Percentiles rank a stretch among this genome's conserved stretches.
These are phyloP conservation scores for Trichosporon coremiiforme DNA, from an alignment of 1,284 basidiomycete species.

Conservation along the genomic window DNA sequence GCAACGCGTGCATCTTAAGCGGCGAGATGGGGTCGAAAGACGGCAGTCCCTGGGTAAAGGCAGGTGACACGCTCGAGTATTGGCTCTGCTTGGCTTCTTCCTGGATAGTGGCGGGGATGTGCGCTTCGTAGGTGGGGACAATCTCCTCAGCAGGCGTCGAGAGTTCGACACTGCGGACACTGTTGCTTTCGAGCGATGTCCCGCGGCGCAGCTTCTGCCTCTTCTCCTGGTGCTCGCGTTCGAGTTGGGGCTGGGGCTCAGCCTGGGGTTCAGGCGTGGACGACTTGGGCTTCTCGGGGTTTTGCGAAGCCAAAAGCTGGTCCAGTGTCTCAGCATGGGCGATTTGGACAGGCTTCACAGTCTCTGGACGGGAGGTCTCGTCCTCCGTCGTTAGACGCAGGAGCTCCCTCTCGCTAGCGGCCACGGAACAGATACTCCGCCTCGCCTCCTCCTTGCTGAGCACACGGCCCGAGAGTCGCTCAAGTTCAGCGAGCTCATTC, in stretches of 20 bases:
- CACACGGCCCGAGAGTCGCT: not conserved
- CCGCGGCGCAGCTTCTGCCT: not conserved
- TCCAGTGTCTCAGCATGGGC: not conserved
- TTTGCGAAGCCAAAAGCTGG: not conserved
- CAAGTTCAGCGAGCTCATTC: not conserved
- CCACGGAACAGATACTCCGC: not conserved
- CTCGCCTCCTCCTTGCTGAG: not conserved
- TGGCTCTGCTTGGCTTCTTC: not conserved
- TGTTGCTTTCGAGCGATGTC: not conserved
- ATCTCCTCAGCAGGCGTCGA: not conserved
- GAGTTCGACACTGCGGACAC: not conserved
- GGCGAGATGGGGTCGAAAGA: not conserved
- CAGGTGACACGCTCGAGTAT: not conserved
- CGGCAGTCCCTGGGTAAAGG: not conserved
- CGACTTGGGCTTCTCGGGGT: not conserved
- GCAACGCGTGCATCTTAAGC: not conserved
- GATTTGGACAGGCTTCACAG: not conserved
- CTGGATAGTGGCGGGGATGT: not conserved
- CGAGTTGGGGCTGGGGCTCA: too few species aligned
- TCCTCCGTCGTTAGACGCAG: not conserved
- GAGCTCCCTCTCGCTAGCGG: not conserved
- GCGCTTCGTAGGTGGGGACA: not conserved
- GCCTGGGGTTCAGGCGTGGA: too few species aligned
- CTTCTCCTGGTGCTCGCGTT: not conserved
- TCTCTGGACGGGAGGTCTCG: not conserved